phyloP scores from a whole-genome alignment of 148 eudicot species.

The Cornus kousa region DNA sequence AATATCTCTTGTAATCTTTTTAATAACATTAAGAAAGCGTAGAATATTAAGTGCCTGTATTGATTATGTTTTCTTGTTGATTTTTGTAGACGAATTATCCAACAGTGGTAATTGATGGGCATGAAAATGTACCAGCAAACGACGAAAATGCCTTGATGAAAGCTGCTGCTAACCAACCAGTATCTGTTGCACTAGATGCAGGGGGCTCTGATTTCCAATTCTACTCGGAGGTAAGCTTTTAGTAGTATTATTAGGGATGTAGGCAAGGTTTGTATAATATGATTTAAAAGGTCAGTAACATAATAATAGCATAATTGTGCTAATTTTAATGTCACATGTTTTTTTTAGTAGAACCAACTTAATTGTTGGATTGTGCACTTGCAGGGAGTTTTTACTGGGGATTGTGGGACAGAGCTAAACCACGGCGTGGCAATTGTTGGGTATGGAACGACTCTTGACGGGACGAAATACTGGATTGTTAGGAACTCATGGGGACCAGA shows the following conservation, averaged over 20 bases:
- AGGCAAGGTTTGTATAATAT: no score
- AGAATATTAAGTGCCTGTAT: not conserved
- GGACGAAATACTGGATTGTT: slow-evolving; percentile 72
- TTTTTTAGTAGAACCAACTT: not conserved
- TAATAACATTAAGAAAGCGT: no score
- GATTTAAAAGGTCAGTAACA: no score
- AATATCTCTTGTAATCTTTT: not conserved
- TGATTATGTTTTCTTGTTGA: not conserved
- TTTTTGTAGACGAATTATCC: slow-evolving; percentile 48
- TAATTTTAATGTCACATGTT: not conserved
- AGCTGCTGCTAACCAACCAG: slow-evolving; percentile 81
- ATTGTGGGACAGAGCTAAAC: slow-evolving; percentile 56
- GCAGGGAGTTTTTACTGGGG: slow-evolving; percentile 62
- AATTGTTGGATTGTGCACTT: not conserved
- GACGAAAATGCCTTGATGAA: slow-evolving; percentile 63
- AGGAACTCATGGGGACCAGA: slow-evolving; percentile 69
- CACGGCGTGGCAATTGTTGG: slow-evolving; percentile 72
- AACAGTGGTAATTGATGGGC: slow-evolving; percentile 63
- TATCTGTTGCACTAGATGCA: slow-evolving; percentile 70
- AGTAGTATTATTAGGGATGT: no score
- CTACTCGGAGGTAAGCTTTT: slow-evolving; percentile 53
- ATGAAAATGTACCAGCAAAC: slow-evolving; percentile 62
- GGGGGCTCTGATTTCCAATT: slow-evolving; percentile 58
- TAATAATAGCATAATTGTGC: no score
- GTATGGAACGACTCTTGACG: slow-evolving; percentile 57